Evolutionary conservation across 78 protist genomes (phyloP).

Genomic region (slime mould (Dictyostelium discoideum)): dicty_2.7 NC_007091.3:4225001-4225500

Average conservation of each 20-base stretch:
- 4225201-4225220: slow-evolving; percentile 62
- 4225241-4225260: slow-evolving; percentile 50
- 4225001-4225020: neutral
- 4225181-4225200: slow-evolving; percentile 38
- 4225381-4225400: slow-evolving; percentile 62
- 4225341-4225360: too few species aligned
- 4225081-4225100: slow-evolving; percentile 56
- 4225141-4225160: slow-evolving; percentile 34
- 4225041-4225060: neutral
- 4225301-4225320: neutral
- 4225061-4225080: neutral
- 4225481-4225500: slow-evolving; percentile 44
- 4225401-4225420: slow-evolving; percentile 64
- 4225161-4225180: slow-evolving; percentile 46
- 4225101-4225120: slow-evolving; percentile 42
- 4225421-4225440: slow-evolving; percentile 24
- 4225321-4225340: too few species aligned
- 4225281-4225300: slow-evolving; percentile 21
- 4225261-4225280: slow-evolving; percentile 37
- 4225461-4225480: slow-evolving; percentile 42
- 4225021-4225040: neutral
- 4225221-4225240: slow-evolving; percentile 59
- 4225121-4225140: slow-evolving; percentile 19
- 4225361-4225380: neutral
- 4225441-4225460: slow-evolving; percentile 35